Evolutionary conservation across 2,329 filamentous ascomycete genomes (phyloP), one percentile per base, ranked within the genome.

Genomic region (Penicillium sp.): DNA sequence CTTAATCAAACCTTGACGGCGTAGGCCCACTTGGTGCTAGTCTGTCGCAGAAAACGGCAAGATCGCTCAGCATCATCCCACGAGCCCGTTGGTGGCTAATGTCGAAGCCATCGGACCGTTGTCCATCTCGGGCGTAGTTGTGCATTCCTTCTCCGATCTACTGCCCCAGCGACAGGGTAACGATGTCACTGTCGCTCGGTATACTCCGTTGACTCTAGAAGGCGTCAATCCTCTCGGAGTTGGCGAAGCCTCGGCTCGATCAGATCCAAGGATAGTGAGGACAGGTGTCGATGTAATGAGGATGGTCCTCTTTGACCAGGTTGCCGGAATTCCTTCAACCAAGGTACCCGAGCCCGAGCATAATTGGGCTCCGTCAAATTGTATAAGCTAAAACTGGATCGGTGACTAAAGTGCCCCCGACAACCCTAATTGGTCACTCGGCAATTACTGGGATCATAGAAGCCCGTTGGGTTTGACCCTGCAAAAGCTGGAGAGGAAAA

Each of bases 1-100:
- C 69, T 70, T 72, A 70, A 72, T 72, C 54, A 71, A 71, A 72
- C 69, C 66, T 69, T 70, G 62, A 59, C 56, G 34, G 21, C 41
- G 42, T 46, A 52, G 57, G 51, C 59, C 65, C 57, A 58, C 53
- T 34, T 42, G 23, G 28, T 21, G 34, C 38, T 18, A 44, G 34
- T 13, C 34, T 18, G 9, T 39, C 36, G 10, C 28, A 29, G 28
- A 10, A 39, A 39, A 39, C 16, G 34, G 34, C 34, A 39, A 39
- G 18, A 39, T 39, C 34, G 9, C 16, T 39, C 36, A 10, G 21
- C 36, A 39, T 21, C 36, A 39, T 39, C 36, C 36, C 36, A 39
- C 36, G 36, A 39, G 36, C 36, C 36, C 36, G 26, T 42, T 28
- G 24, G n/a, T 47, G 41, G 26, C 43, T 16, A 43, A 43, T 42